These are phyloP conservation scores for Echeveria elegans DNA, from an alignment of 164 flowering plant genomes.

Conservation along the genomic window DNA sequence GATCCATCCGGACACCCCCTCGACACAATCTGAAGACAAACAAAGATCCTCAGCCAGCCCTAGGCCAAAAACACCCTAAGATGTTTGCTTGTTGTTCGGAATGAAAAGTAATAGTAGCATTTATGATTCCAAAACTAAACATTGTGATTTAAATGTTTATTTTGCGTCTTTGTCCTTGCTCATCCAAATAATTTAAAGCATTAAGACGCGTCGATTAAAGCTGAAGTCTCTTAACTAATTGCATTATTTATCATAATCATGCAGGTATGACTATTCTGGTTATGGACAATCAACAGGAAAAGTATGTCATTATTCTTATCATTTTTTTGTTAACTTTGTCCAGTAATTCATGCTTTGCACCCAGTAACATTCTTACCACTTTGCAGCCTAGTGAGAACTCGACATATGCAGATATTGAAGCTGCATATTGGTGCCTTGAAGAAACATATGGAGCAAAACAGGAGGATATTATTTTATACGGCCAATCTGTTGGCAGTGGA, in stretches of 20 bases:
- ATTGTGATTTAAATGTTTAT: background rate
- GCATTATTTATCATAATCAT: background rate
- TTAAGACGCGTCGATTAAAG: background rate
- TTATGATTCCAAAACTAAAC: background rate
- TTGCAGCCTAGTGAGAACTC: conserved; percentile 63
- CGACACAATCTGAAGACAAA: too few species aligned
- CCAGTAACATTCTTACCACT: background rate
- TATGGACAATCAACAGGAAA: conserved; percentile 95
- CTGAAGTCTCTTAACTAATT: background rate
- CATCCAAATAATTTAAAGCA: background rate
- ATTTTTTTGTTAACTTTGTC: conserved; percentile 3
- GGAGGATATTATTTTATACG: conserved; percentile 59
- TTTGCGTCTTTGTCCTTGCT: background rate
- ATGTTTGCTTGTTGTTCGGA: background rate
- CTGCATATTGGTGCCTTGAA: conserved; percentile 61
- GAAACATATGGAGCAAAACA: conserved; percentile 55
- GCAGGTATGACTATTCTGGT: conserved; percentile 95
- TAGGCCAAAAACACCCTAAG: too few species aligned
- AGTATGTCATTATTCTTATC: conserved; percentile 27
- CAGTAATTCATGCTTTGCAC: background rate
- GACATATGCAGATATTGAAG: conserved; percentile 73
- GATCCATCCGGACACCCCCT: too few species aligned
- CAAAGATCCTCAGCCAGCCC: too few species aligned
- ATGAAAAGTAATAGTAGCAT: background rate
- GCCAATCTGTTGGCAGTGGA: conserved; percentile 75